Evolutionary conservation across 1,139 yeast genomes (phyloP).

Genomic region (Blastobotrys elegans): DNA sequence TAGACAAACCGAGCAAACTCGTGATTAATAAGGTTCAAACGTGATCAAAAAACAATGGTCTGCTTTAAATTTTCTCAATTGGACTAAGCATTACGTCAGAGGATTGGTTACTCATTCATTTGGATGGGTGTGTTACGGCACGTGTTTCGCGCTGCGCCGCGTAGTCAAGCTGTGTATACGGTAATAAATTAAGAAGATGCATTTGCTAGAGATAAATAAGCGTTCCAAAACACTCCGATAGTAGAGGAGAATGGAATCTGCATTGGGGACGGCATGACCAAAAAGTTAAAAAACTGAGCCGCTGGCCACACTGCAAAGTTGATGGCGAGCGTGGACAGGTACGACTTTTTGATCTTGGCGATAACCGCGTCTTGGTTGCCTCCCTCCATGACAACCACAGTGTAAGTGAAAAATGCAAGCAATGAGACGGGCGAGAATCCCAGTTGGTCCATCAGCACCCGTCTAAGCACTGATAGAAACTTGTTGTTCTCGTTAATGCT

Average conservation of each 20-base stretch:
- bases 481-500: conserved; percentile 62
- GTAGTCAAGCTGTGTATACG: no score
- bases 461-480: conserved; percentile 72
- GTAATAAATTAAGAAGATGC: conserved; percentile 22
- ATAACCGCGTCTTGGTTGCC: conserved; percentile 64
- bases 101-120: no score
- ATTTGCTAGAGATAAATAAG: conserved; percentile 77
- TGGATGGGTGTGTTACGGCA: no score
- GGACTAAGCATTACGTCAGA: no score
- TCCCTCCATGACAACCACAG: conserved; percentile 73
- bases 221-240: conserved; percentile 88
- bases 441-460: conserved; percentile 86
- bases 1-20: no score
- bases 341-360: conserved; percentile 57
- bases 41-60: no score
- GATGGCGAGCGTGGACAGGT: conserved; percentile 68
- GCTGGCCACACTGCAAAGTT: conserved; percentile 93
- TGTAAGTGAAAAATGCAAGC: conserved; percentile 74
- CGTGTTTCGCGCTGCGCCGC: no score
- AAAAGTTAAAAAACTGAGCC: conserved; percentile 84
- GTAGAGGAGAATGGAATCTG: conserved; percentile 93
- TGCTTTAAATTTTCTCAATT: no score
- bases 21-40: no score
- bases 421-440: conserved; percentile 81
- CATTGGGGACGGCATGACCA: conserved; percentile 67